These are phyloP conservation scores for Capsicum chinense DNA, from an alignment of 257 asterid genomes.

Conservation along the genomic window DNA sequence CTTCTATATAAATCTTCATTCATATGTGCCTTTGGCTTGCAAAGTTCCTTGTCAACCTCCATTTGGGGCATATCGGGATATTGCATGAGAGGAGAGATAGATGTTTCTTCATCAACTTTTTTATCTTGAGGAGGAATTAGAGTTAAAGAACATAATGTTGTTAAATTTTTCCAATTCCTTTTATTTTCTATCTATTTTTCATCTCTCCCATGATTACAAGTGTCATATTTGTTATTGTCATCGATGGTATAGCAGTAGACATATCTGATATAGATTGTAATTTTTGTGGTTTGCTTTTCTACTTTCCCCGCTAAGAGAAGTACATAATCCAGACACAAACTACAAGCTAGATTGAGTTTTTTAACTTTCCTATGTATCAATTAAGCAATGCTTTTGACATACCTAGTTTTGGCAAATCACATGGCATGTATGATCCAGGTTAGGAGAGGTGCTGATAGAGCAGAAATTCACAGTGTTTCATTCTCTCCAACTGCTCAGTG, in stretches of 20 bases:
- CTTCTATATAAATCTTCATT: conserved; percentile 14
- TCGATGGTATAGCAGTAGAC: background rate
- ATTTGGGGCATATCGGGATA: background rate
- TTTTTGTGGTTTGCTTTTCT: background rate
- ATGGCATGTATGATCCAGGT: conserved; percentile 48
- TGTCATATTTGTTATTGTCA: background rate
- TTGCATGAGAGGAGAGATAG: background rate
- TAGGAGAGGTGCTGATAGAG: conserved; percentile 89
- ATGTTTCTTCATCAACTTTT: conserved; percentile 18
- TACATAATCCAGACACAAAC: conserved; percentile 16
- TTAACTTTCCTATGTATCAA: conserved; percentile 2
- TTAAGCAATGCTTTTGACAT: background rate
- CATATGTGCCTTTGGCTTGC: background rate
- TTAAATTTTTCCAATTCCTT: background rate
- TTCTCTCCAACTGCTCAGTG: conserved; percentile 87
- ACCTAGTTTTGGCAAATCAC: conserved; percentile 21
- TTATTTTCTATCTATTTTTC: background rate
- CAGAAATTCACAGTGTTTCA: conserved; percentile 80
- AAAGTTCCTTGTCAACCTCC: conserved; percentile 14
- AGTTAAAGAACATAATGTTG: background rate
- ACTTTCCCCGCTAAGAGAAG: background rate
- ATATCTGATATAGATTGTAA: background rate
- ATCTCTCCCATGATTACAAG: background rate
- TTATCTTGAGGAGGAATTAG: background rate
- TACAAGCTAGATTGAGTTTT: conserved; percentile 7